A percentile compares a stretch with the other conserved stretches of the same genome.
phyloP scores from a whole-genome alignment of 2,329 filamentous ascomycete genomes.

The Trichoderma arundinaceum region DNA sequence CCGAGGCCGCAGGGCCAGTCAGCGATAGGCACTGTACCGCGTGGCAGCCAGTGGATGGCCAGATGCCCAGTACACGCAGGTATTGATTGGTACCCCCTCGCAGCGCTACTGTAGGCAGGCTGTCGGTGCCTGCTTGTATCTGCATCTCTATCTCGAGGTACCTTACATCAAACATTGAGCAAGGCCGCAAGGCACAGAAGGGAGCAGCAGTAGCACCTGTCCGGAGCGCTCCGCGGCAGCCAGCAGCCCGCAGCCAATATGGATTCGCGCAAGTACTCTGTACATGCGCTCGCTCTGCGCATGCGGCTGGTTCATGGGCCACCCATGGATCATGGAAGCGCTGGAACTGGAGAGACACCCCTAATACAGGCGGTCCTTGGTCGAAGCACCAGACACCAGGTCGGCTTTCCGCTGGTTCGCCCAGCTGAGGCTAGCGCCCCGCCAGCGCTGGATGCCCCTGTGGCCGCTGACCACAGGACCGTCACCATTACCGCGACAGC shows the following conservation, averaged over 20 bases:
- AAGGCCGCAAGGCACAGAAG: neutral
- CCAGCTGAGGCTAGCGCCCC: constrained; percentile 31
- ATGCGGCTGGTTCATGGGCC: constrained; percentile 7
- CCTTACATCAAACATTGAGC: neutral
- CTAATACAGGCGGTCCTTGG: neutral
- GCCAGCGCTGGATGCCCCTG: constrained; percentile 22
- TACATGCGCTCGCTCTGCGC: neutral
- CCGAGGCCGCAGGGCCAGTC: constrained; percentile 28
- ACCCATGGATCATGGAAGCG: neutral
- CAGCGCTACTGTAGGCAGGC: neutral
- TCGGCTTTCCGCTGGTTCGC: neutral
- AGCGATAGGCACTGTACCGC: constrained; percentile 31
- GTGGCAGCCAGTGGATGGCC: constrained; percentile 27
- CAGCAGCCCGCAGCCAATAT: neutral
- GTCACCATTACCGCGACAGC: neutral
- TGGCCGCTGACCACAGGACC: constrained; percentile 26
- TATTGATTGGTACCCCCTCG: neutral
- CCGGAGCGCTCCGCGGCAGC: neutral
- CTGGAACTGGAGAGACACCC: constrained; percentile 17
- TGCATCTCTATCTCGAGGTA: neutral
- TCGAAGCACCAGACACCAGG: neutral
- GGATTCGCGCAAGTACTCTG: neutral
- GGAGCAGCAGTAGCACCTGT: neutral
- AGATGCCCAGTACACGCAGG: too few relatives aligned
- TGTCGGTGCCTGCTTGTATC: neutral